These are phyloP conservation scores for Trifolium fragiferum DNA, from an alignment of 306 rosid genomes.

Conservation along the genomic window DNA sequence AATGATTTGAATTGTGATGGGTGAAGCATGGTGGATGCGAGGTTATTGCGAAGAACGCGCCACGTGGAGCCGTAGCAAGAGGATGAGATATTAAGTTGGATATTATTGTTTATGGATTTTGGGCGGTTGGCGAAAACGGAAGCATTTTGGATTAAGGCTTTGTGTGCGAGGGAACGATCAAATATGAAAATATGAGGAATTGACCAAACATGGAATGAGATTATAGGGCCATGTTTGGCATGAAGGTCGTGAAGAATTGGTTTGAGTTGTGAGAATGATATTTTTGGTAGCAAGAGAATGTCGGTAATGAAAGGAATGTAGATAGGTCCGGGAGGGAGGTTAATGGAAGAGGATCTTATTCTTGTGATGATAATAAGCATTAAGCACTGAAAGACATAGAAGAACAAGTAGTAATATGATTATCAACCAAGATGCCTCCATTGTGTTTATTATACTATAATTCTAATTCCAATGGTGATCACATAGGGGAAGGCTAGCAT, in stretches of 20 bases:
- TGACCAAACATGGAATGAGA: constrained; percentile 34
- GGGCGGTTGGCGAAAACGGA: constrained; percentile 48
- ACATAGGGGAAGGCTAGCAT: no score
- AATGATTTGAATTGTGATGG: constrained; percentile 37
- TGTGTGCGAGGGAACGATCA: constrained; percentile 46
- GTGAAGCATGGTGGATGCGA: constrained; percentile 45
- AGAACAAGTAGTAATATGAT: not conserved
- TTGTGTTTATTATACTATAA: not conserved
- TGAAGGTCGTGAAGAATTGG: constrained; percentile 11
- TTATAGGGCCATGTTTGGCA: constrained; percentile 46
- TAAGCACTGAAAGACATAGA: not conserved
- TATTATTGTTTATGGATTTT: not conserved
- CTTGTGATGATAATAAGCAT: not conserved
- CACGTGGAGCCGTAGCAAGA: constrained; percentile 47
- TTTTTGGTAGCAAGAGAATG: not conserved
- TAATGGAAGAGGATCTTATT: not conserved
- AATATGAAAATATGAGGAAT: constrained; percentile 37
- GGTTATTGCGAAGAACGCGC: constrained; percentile 54
- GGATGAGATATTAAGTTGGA: constrained; percentile 41
- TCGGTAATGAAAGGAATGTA: constrained; percentile 20
- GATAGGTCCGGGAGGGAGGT: constrained; percentile 34
- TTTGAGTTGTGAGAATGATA: constrained; percentile 14
- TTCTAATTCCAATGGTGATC: no score
- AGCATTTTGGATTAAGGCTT: constrained; percentile 40
- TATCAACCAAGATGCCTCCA: not conserved